A percentile compares a stretch with the other conserved stretches of the same genome.
Evolutionary conservation across 2,329 filamentous ascomycete genomes (phyloP).

Genomic region (Fusarium albosuccineum): DNA sequence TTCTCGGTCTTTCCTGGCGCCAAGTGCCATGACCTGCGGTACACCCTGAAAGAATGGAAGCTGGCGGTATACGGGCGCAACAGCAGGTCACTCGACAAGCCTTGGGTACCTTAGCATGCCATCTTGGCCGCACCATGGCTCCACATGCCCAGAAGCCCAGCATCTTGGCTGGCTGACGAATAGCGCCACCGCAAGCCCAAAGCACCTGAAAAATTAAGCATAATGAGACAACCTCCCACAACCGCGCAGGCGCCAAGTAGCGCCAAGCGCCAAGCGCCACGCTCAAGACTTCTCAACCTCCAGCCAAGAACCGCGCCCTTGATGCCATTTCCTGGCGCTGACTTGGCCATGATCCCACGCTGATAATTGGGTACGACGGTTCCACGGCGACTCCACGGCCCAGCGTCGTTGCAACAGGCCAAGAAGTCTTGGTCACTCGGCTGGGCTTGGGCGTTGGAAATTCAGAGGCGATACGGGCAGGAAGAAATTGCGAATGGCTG

Average conservation of each 20-base stretch:
- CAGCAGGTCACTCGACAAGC: conserved; percentile 12
- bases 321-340: conserved; percentile 11
- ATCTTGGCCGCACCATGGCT: conserved; percentile 14
- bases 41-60: conserved; percentile 6
- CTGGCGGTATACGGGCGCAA: conserved; percentile 1
- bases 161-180: conserved; percentile 25
- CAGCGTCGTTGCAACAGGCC: conserved; percentile 17
- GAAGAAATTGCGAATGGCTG: conserved; percentile 2
- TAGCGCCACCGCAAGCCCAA: conserved; percentile 11
- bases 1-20: conserved; percentile 12
- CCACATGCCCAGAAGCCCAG: conserved; percentile 18
- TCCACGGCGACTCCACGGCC: conserved; percentile 5
- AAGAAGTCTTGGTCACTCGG: conserved; percentile 33
- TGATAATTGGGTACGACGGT: conserved; percentile 6
- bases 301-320: conserved; percentile 23
- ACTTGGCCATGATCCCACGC: background rate
- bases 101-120: conserved; percentile 1
- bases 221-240: conserved; percentile 10
- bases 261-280: conserved; percentile 40
- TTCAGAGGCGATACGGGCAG: conserved; percentile 1
- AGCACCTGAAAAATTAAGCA: conserved; percentile 22
- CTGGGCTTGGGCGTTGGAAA: conserved; percentile 12
- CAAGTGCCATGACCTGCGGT: conserved; percentile 1
- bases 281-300: conserved; percentile 13
- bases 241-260: conserved; percentile 36